Conservation (phyloP, 179 eudicot genomes). For the Silene coronaria region DNA sequence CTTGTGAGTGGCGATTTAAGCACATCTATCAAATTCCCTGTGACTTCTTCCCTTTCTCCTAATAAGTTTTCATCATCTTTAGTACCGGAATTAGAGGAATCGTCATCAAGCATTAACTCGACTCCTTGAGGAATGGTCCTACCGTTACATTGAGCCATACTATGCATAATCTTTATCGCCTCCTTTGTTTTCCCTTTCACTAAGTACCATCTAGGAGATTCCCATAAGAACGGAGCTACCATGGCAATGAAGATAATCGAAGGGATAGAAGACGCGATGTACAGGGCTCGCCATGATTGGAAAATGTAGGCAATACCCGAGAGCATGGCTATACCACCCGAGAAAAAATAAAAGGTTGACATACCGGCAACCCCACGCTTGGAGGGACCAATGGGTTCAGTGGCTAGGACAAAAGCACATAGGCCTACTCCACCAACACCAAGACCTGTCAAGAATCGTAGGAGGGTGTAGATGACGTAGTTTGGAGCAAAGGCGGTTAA, state of each 20-base stretch:
- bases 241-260: constrained; percentile 50
- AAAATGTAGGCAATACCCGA: constrained; percentile 63
- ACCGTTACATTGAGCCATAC: constrained; percentile 53
- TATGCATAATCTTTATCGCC: constrained; percentile 54
- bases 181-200: constrained; percentile 46
- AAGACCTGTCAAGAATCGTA: constrained; percentile 64
- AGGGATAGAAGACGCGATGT: constrained; percentile 66
- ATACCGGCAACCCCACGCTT: constrained; percentile 79
- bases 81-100: not conserved
- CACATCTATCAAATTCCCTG: constrained; percentile 62
- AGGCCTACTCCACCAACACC: constrained; percentile 82
- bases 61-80: not conserved
- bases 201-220: constrained; percentile 83
- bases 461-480: constrained; percentile 43
- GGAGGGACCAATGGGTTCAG: constrained; percentile 73
- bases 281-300: constrained; percentile 62
- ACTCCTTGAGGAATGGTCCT: constrained; percentile 38
- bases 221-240: constrained; percentile 63
- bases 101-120: constrained; percentile 49
- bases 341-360: constrained; percentile 94
- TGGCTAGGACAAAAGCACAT: constrained; percentile 77
- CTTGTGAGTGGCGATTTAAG: constrained; percentile 49
- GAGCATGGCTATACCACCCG: constrained; percentile 60
- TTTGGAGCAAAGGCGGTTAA: constrained; percentile 61
- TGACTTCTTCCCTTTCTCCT: constrained; percentile 28